phyloP scores from a whole-genome alignment of 1,284 basidiomycete genomes.

The Moesziomyces globuligerus region DNA sequence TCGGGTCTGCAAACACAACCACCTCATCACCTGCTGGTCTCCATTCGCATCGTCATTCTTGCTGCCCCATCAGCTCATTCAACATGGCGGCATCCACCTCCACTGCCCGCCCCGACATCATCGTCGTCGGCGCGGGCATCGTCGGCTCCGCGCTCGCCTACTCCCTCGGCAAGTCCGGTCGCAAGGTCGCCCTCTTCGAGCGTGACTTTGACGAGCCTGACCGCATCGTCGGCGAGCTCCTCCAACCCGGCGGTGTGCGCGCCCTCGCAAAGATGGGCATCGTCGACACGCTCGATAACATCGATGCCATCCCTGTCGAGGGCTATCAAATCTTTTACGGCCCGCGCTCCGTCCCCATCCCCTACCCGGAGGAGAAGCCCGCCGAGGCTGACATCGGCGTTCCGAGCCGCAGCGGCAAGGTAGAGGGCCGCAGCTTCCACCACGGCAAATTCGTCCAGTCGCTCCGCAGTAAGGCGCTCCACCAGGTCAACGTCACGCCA shows the following conservation, averaged over 20 bases:
- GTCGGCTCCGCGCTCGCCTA: conserved; percentile 63
- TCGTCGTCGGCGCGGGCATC: conserved; percentile 65
- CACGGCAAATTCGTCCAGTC: conserved; percentile 91
- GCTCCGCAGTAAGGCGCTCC: conserved; percentile 76
- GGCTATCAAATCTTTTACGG: conserved; percentile 87
- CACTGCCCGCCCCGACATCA: conserved; percentile 38
- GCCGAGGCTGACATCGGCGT: conserved; percentile 45
- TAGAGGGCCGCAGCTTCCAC: conserved; percentile 83
- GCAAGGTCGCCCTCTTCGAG: conserved; percentile 70
- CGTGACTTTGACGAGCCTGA: conserved; percentile 89
- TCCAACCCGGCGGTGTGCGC: conserved; percentile 90
- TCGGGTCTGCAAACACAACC: conserved; percentile 10
- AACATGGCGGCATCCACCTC: conserved; percentile 10
- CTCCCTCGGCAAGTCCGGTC: conserved; percentile 62
- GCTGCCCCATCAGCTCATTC: neutral
- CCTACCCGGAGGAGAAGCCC: conserved; percentile 76
- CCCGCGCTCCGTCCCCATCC: conserved; percentile 78
- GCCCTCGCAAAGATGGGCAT: conserved; percentile 83
- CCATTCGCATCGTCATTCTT: neutral
- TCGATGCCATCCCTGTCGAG: conserved; percentile 84
- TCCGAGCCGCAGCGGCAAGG: conserved; percentile 62
- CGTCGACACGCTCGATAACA: conserved; percentile 77
- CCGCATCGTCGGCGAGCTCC: conserved; percentile 94
- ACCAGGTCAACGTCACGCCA: conserved; percentile 55
- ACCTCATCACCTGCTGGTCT: conserved; percentile 4